Conservation (phyloP, 257 asterid genomes). For the Nyctanthes arbortristis region DNA sequence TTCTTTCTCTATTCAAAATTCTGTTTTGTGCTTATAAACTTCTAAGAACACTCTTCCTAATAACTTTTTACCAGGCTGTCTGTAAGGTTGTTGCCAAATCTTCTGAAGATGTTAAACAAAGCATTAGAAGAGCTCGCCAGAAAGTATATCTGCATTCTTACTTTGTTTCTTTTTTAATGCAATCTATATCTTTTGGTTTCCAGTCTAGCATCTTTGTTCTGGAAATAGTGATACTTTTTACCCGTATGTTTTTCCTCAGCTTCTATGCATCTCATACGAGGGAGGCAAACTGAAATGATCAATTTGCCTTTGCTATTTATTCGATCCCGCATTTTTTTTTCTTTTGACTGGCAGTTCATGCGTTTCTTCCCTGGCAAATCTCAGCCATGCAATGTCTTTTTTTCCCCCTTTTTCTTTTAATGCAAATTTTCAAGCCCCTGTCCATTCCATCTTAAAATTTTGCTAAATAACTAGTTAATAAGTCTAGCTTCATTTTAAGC, state of each 20-base stretch:
- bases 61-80: constrained; percentile 64
- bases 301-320: neutral
- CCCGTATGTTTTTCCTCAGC: neutral
- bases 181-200: neutral
- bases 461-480: too few relatives aligned
- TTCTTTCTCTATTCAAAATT: constrained; percentile 11
- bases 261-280: neutral
- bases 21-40: constrained; percentile 22
- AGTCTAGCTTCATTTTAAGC: too few relatives aligned
- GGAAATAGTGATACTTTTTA: neutral
- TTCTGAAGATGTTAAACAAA: constrained; percentile 89
- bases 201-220: neutral
- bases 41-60: constrained; percentile 7
- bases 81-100: constrained; percentile 88
- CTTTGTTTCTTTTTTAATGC: neutral
- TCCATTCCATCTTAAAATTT: too few relatives aligned
- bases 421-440: neutral
- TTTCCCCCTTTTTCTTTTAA: too few relatives aligned
- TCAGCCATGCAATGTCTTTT: too few relatives aligned
- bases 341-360: neutral
- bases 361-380: neutral
- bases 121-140: constrained; percentile 95
- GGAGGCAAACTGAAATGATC: neutral
- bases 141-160: constrained; percentile 46
- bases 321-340: neutral